Percentiles rank a stretch among this genome's conserved stretches.
Conservation (phyloP, 768 basidiomycete species). For the Suillus clintonianus region DNA sequence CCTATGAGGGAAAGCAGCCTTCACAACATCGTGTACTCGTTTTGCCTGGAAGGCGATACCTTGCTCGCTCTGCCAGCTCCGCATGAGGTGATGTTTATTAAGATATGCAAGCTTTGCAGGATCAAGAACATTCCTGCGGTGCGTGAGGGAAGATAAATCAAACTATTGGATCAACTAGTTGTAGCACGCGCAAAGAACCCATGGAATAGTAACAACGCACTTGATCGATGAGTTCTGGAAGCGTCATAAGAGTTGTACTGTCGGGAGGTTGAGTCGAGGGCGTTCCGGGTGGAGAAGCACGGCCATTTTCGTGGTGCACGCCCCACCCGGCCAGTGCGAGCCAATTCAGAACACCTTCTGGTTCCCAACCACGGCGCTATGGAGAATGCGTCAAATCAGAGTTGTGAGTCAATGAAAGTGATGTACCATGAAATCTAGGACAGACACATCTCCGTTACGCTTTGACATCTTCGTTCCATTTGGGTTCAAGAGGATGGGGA, state of each 20-base stretch:
- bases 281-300: conserved; percentile 22
- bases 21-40: conserved; percentile 54
- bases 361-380: conserved; percentile 88
- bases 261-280: conserved; percentile 51
- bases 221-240: conserved; percentile 65
- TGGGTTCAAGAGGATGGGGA: conserved; percentile 86
- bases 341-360: conserved; percentile 88
- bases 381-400: conserved; percentile 5
- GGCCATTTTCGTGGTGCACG: conserved; percentile 41
- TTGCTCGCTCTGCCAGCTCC: conserved; percentile 48
- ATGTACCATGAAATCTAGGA: conserved; percentile 82
- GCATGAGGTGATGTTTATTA: conserved; percentile 83
- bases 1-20: conserved; percentile 61
- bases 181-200: not conserved
- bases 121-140: conserved; percentile 82
- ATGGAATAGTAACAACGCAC: conserved; percentile 36
- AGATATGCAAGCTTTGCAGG: conserved; percentile 79
- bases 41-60: conserved; percentile 56
- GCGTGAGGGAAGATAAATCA: conserved; percentile 73
- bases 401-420: not conserved
- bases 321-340: conserved; percentile 96
- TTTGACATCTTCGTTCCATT: conserved; percentile 97
- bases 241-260: conserved; percentile 61
- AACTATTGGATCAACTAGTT: conserved; percentile 49
- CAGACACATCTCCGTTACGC: conserved; percentile 85